These are phyloP conservation scores for Malus asiatica DNA, from an alignment of 306 rosid genomes.

Conservation along the genomic window DNA sequence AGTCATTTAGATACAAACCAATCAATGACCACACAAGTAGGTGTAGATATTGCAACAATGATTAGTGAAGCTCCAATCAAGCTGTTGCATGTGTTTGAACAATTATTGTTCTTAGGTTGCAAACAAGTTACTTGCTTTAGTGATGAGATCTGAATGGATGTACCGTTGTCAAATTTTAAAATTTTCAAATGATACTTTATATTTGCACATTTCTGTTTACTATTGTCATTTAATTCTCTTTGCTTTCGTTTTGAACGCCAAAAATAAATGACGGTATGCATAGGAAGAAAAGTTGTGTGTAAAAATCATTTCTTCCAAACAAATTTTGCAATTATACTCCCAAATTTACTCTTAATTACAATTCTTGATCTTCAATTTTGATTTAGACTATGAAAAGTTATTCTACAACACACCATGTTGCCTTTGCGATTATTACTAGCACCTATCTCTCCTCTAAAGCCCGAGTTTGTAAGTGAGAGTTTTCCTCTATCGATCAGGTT, in stretches of 20 bases:
- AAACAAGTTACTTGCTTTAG: background rate
- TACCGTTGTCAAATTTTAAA: background rate
- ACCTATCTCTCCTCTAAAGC: background rate
- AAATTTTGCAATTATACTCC: no score
- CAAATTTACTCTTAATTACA: no score
- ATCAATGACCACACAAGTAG: conserved; percentile 28
- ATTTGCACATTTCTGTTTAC: background rate
- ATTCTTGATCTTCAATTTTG: no score
- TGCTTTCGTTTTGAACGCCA: background rate
- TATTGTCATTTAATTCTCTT: background rate
- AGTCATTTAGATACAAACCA: conserved; percentile 9
- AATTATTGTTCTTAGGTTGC: conserved; percentile 20
- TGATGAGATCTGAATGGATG: conserved; percentile 1
- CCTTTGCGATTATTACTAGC: background rate
- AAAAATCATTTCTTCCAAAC: background rate
- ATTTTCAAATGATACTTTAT: no score
- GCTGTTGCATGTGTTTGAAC: conserved; percentile 11
- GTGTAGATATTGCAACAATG: conserved; percentile 20
- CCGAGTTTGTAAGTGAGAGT: background rate
- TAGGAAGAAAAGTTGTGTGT: no score
- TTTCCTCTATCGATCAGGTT: background rate
- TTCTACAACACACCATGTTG: background rate
- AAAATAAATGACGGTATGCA: background rate
- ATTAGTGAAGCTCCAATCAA: conserved; percentile 15
- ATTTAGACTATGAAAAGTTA: background rate